Evolutionary conservation across 805 yeast species (phyloP).

Genomic region (Zygotorulaspora florentina): DNA sequence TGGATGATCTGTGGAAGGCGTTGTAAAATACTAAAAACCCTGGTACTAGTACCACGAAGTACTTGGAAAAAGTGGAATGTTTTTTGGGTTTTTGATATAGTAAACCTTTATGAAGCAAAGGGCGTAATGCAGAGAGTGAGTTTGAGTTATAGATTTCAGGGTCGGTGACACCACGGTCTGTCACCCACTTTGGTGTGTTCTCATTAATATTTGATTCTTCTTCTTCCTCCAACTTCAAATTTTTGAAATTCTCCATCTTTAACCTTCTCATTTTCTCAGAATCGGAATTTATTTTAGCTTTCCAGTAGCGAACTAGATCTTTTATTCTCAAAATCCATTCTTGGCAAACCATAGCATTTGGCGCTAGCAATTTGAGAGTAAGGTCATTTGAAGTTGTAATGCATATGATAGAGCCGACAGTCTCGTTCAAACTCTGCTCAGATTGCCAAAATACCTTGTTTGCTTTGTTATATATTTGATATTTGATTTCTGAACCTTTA

Average conservation of each 20-base stretch:
- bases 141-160: slow-evolving; percentile 52
- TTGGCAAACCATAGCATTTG: slow-evolving; percentile 44
- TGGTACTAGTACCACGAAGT: slow-evolving; percentile 62
- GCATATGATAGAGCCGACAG: slow-evolving; percentile 44
- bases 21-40: slow-evolving; percentile 61
- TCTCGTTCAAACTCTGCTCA: slow-evolving; percentile 14
- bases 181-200: slow-evolving; percentile 49
- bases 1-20: slow-evolving; percentile 43
- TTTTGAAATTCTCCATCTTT: slow-evolving; percentile 43
- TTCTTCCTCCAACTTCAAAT: slow-evolving; percentile 49
- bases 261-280: slow-evolving; percentile 35
- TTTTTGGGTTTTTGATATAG: slow-evolving; percentile 67
- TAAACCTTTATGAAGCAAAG: slow-evolving; percentile 60
- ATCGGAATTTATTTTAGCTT: slow-evolving; percentile 40
- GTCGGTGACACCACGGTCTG: slow-evolving; percentile 50
- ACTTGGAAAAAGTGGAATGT: slow-evolving; percentile 60
- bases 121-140: slow-evolving; percentile 53
- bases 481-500: slow-evolving; percentile 23
- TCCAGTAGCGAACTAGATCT: slow-evolving; percentile 57
- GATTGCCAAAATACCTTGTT: slow-evolving; percentile 20
- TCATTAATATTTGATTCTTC: slow-evolving; percentile 52
- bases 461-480: slow-evolving; percentile 27
- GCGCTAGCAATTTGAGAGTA: slow-evolving; percentile 52
- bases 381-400: slow-evolving; percentile 47
- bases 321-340: slow-evolving; percentile 61